Percentiles rank a stretch among this genome's conserved stretches.
These are phyloP conservation scores for Canavalia gladiata DNA, from an alignment of 306 rosid species.

Conservation along the genomic window DNA sequence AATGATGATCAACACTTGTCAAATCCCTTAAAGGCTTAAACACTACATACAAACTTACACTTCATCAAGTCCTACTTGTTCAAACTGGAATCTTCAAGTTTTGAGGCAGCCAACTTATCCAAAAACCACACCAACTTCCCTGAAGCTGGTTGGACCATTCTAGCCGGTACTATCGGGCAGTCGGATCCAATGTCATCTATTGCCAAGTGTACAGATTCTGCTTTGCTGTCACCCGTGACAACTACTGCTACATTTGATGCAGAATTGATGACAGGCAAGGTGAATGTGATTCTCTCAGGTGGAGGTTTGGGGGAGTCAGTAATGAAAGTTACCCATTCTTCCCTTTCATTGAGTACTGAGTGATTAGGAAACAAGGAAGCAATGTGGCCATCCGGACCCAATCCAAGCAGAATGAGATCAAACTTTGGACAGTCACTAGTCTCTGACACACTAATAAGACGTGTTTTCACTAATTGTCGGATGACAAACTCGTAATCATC, in stretches of 20 bases:
- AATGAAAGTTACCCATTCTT: slow-evolving; percentile 91
- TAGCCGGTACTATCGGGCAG: slow-evolving; percentile 68
- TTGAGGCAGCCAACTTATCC: slow-evolving; percentile 87
- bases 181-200: slow-evolving; percentile 65
- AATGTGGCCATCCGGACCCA: slow-evolving; percentile 92
- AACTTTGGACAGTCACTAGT: slow-evolving; percentile 92
- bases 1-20: slow-evolving; percentile 55
- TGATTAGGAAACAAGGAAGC: slow-evolving; percentile 91
- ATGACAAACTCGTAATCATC: slow-evolving; percentile 85
- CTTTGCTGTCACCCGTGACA: slow-evolving; percentile 77
- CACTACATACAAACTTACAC: slow-evolving; percentile 74
- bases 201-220: slow-evolving; percentile 78
- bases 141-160: slow-evolving; percentile 76
- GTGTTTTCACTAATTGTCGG: slow-evolving; percentile 94
- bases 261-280: slow-evolving; percentile 95
- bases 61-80: slow-evolving; percentile 58
- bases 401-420: slow-evolving; percentile 92
- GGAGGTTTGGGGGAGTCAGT: slow-evolving; percentile 97
- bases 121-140: slow-evolving; percentile 96
- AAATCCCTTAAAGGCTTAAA: slow-evolving; percentile 44
- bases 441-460: slow-evolving; percentile 79
- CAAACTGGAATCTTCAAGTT: slow-evolving; percentile 70
- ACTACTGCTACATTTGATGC: slow-evolving; percentile 88
- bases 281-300: slow-evolving; percentile 97
- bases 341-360: slow-evolving; percentile 71